Evolutionary conservation across 2,329 filamentous ascomycete species (phyloP), one percentile per base, ranked within the genome.

Genomic region (Sarocladium oryzae): DNA sequence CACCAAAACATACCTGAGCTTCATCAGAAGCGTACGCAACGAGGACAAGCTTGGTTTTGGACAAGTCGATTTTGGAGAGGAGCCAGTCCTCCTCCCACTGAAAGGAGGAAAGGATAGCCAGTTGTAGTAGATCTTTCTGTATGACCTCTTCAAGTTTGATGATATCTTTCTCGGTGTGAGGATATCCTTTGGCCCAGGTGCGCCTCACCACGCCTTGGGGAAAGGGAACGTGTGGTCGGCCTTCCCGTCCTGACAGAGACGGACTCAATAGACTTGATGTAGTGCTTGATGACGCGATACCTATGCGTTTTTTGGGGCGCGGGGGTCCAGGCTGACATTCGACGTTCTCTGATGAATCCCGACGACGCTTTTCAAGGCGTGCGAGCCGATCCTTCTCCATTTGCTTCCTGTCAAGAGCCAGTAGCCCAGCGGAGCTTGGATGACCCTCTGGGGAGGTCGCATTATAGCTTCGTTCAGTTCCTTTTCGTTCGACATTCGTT

Each of bases 341-440:
- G n/a, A 48, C 61, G 58, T 18, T 61, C 38, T 50, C 38, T 26
- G 54, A 45, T 32, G 56, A 46, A 24, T 56, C 52, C 40, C 63
- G 59, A 45, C 56, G 61, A 32, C 63, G 77, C 65, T 91, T 88
- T 38, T 76, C 75, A 35, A 83, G 66, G 57, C 91, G 79, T 20
- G 81, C 84, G 13, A 95, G 76, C 36, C 92, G 82, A 63, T 95
- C 89, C 60, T 84, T 75, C 65, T 96, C 92, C 89, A 96, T 93
- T 50, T 82, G 79, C 66, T 84, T 89, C 32, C 91, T 80, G 69
- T 96, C 79, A 1, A 95, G 67, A 3, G 78, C 77, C 4, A 77
- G 61, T 0, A 81, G 58, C 0, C 74, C 72, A 26, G 64, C 59
- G 48, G 56, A 52, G 18, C 50, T 40, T 51, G 46, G 49, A 43